A percentile compares a stretch with the other conserved stretches of the same genome.
Conservation (phyloP, 768 basidiomycete species). For the Mycena latifolia region DNA sequence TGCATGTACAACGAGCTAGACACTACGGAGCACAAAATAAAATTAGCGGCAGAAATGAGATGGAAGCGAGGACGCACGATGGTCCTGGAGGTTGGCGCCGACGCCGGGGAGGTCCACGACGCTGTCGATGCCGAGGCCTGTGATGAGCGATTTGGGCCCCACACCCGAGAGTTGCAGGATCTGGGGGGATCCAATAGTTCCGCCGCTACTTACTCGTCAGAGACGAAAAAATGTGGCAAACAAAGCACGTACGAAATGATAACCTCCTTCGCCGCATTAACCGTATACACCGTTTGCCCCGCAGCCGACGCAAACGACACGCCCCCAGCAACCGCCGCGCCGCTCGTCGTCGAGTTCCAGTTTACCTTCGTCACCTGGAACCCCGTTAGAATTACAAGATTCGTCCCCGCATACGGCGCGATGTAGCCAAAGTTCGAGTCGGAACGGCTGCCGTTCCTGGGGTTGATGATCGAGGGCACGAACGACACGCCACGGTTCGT, state of each 20-base stretch:
- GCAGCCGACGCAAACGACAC: conserved; percentile 34
- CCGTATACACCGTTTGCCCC: conserved; percentile 18
- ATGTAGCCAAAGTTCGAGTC: conserved; percentile 38
- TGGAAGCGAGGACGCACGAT: conserved; percentile 13
- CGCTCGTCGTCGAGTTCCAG: conserved; percentile 32
- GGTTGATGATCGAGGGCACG: conserved; percentile 35
- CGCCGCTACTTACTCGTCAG: conserved; percentile 13
- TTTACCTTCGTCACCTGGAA: conserved; percentile 34
- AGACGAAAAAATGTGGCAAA: no score
- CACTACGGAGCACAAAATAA: neutral
- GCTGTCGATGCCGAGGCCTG: conserved; percentile 26
- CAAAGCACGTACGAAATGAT: conserved; percentile 31
- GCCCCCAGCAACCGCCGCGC: conserved; percentile 32
- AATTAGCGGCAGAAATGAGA: neutral
- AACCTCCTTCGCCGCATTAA: conserved; percentile 36
- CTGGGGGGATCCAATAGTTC: conserved; percentile 32
- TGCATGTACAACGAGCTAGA: conserved; percentile 25
- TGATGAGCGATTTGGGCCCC: conserved; percentile 26
- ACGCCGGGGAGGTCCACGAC: conserved; percentile 37
- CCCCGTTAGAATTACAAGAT: conserved; percentile 34
- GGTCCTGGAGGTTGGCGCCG: conserved; percentile 34
- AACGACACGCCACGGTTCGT: conserved; percentile 31
- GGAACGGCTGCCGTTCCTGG: conserved; percentile 32
- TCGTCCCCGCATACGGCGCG: conserved; percentile 26
- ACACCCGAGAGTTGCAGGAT: conserved; percentile 35